Conservation (phyloP, 768 basidiomycete species). For the Lactarius psammicola region DNA sequence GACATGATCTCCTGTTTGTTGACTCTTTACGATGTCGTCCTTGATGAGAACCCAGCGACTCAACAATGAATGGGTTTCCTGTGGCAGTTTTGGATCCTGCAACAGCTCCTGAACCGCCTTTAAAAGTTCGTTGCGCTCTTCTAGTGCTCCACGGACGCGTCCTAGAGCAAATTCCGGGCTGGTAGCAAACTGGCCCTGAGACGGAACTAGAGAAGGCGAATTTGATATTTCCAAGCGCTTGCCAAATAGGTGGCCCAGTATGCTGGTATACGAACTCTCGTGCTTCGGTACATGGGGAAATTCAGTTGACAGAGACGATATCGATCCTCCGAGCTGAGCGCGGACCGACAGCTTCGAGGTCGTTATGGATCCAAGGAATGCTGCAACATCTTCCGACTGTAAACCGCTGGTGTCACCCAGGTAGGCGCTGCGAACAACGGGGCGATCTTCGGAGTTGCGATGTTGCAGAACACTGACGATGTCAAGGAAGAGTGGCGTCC, state of each 20-base stretch:
- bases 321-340: slow-evolving; percentile 49
- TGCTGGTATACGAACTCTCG: slow-evolving; percentile 88
- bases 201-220: slow-evolving; percentile 66
- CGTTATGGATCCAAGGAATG: slow-evolving; percentile 48
- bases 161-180: slow-evolving; percentile 94
- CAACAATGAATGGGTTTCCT: slow-evolving; percentile 66
- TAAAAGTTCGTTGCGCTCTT: slow-evolving; percentile 66
- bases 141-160: slow-evolving; percentile 78
- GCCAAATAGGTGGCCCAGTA: slow-evolving; percentile 77
- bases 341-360: slow-evolving; percentile 41
- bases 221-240: slow-evolving; percentile 83
- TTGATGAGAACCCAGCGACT: slow-evolving; percentile 80
- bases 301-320: slow-evolving; percentile 33
- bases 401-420: slow-evolving; percentile 51
- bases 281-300: slow-evolving; percentile 77
- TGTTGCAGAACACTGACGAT: slow-evolving; percentile 70
- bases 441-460: slow-evolving; percentile 46
- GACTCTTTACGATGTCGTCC: slow-evolving; percentile 66
- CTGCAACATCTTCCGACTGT: slow-evolving; percentile 46
- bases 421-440: slow-evolving; percentile 59
- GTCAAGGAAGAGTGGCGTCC: slow-evolving; percentile 86
- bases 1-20: slow-evolving; percentile 56
- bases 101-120: slow-evolving; percentile 64
- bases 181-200: slow-evolving; percentile 74
- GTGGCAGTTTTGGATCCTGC: slow-evolving; percentile 45